phyloP scores from a whole-genome alignment of 805 yeast species.

The Lipomyces lipofer region DNA sequence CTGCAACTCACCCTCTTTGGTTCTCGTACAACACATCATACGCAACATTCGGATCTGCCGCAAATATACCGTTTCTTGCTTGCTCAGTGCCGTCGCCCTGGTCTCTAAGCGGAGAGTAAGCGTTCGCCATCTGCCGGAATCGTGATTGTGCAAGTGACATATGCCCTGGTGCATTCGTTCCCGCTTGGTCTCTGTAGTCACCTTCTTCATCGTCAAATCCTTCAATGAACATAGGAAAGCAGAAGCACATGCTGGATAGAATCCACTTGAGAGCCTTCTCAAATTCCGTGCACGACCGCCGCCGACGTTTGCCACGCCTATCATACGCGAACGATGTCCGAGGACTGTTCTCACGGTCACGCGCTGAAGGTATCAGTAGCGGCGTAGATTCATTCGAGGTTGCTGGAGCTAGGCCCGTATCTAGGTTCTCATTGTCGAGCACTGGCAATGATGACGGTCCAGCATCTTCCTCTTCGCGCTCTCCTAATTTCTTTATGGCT shows the following conservation, averaged over 20 bases:
- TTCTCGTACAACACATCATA: slow-evolving; percentile 42
- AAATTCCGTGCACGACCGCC: not conserved
- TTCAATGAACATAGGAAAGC: slow-evolving; percentile 10
- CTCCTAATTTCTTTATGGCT: not conserved
- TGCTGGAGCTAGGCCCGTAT: not conserved
- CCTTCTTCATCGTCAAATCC: slow-evolving; percentile 14
- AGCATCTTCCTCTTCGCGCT: not conserved
- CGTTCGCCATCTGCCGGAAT: no score
- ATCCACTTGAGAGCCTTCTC: slow-evolving; percentile 3
- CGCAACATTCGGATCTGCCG: slow-evolving; percentile 15
- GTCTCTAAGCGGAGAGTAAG: slow-evolving; percentile 11
- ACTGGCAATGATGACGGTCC: not conserved
- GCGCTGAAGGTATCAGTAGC: no score
- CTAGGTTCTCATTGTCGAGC: not conserved
- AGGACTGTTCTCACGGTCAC: not conserved
- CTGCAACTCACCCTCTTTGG: slow-evolving; percentile 42
- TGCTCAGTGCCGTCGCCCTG: no score
- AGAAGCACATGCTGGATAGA: slow-evolving; percentile 10
- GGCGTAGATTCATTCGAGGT: slow-evolving; percentile 16
- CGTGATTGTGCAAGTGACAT: no score
- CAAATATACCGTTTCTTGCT: slow-evolving; percentile 16
- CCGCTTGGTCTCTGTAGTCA: no score
- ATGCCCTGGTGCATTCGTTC: no score
- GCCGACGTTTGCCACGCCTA: not conserved
- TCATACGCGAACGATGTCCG: not conserved